These are phyloP conservation scores for Podila horticola DNA, from an alignment of 192 early-diverging fungal genomes.

Conservation along the genomic window DNA sequence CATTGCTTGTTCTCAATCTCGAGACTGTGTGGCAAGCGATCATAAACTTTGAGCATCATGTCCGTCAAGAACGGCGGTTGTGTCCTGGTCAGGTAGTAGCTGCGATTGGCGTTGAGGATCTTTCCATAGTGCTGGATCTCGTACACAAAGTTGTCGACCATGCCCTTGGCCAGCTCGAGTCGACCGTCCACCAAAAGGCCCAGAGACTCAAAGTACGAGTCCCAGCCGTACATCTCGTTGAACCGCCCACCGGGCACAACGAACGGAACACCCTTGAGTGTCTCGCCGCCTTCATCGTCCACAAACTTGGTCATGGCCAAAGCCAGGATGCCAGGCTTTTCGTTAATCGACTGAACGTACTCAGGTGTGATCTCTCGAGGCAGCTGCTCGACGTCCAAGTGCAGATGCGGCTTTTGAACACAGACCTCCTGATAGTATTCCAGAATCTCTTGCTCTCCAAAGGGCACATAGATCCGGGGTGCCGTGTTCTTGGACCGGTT, in stretches of 20 bases:
- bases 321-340: slow-evolving; percentile 89
- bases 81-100: slow-evolving; percentile 95
- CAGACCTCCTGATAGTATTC: slow-evolving; percentile 85
- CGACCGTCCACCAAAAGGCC: slow-evolving; percentile 90
- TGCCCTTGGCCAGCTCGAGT: slow-evolving; percentile 86
- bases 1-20: slow-evolving; percentile 72
- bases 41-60: slow-evolving; percentile 89
- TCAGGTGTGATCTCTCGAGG: slow-evolving; percentile 87
- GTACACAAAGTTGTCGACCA: slow-evolving; percentile 99
- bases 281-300: slow-evolving; percentile 60
- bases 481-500: slow-evolving; percentile 78
- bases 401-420: slow-evolving; percentile 69
- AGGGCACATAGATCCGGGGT: slow-evolving; percentile 94
- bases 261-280: slow-evolving; percentile 85
- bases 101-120: slow-evolving; percentile 98
- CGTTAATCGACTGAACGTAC: slow-evolving; percentile 93
- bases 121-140: slow-evolving; percentile 98
- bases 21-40: slow-evolving; percentile 60
- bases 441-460: slow-evolving; percentile 76
- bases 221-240: slow-evolving; percentile 99
- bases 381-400: slow-evolving; percentile 81
- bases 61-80: slow-evolving; percentile 99
- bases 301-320: slow-evolving; percentile 70
- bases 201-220: slow-evolving; percentile 93
- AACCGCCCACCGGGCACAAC: slow-evolving; percentile 98